phyloP scores from a whole-genome alignment of 140 eudicot species.

The Oenanthe javanica region DNA sequence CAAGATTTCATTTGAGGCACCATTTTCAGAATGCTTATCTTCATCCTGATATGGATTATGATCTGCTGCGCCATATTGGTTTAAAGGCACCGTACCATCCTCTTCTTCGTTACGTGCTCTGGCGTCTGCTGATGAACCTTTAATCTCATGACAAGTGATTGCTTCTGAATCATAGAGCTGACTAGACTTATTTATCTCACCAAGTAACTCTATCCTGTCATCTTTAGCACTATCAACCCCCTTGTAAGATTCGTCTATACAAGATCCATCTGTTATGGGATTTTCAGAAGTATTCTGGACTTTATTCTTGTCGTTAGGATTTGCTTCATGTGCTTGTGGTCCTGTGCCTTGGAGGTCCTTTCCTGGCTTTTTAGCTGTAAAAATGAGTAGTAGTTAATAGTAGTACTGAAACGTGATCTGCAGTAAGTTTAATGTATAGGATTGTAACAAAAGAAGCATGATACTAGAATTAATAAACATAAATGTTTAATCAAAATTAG shows the following conservation, averaged over 20 bases:
- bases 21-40: conserved; percentile 8
- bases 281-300: conserved; percentile 23
- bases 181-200: conserved; percentile 13
- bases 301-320: conserved; percentile 17
- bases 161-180: conserved; percentile 39
- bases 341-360: conserved; percentile 16
- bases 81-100: not conserved
- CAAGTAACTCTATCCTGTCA: conserved; percentile 16
- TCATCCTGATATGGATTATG: conserved; percentile 11
- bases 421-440: not conserved
- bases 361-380: conserved; percentile 63
- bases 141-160: conserved; percentile 32
- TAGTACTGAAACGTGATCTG: not conserved
- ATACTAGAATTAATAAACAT: not conserved
- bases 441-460: not conserved
- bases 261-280: conserved; percentile 20
- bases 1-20: conserved; percentile 17
- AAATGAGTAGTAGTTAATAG: not conserved
- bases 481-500: not conserved
- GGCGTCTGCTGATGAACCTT: conserved; percentile 32
- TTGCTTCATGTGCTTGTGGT: conserved; percentile 12
- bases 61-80: conserved; percentile 18
- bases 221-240: conserved; percentile 22
- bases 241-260: conserved; percentile 1
- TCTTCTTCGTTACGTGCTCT: conserved; percentile 10